These are phyloP conservation scores for Neocucurbitaria cava DNA, from an alignment of 2,329 filamentous ascomycete species.

Conservation along the genomic window DNA sequence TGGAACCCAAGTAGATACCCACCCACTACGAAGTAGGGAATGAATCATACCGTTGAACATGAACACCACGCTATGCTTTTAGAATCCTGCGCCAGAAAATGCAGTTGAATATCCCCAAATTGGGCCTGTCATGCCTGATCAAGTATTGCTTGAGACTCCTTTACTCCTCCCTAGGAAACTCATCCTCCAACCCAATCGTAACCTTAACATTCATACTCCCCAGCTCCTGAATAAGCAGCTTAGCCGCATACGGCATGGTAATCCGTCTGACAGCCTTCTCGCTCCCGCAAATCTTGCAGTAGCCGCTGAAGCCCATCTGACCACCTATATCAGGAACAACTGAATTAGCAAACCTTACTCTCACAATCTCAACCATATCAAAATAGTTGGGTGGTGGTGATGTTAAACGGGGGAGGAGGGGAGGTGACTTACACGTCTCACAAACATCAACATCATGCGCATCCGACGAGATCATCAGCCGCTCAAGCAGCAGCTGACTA, in stretches of 20 bases:
- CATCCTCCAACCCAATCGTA: constrained; percentile 86
- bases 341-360: too few relatives aligned
- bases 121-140: background rate
- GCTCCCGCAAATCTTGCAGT: constrained; percentile 91
- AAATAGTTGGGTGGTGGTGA: too few relatives aligned
- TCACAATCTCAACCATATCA: too few relatives aligned
- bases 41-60: background rate
- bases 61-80: constrained; percentile 27
- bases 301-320: constrained; percentile 93
- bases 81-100: background rate
- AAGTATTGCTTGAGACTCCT: background rate
- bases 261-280: constrained; percentile 86
- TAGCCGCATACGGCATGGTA: constrained; percentile 97
- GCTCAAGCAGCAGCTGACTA: constrained; percentile 87
- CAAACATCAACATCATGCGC: constrained; percentile 92
- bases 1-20: background rate
- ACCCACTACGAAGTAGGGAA: background rate
- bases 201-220: constrained; percentile 99
- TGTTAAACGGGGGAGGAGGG: too few relatives aligned
- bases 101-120: background rate
- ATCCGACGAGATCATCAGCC: constrained; percentile 93
- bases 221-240: constrained; percentile 93
- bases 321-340: constrained; percentile 57
- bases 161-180: constrained; percentile 70
- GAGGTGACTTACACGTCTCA: constrained; percentile 68